Percentiles rank a stretch among this genome's conserved stretches.
These are phyloP conservation scores for Eragrostis tef DNA, from an alignment of 202 grass and related monocot genomes.

Conservation along the genomic window DNA sequence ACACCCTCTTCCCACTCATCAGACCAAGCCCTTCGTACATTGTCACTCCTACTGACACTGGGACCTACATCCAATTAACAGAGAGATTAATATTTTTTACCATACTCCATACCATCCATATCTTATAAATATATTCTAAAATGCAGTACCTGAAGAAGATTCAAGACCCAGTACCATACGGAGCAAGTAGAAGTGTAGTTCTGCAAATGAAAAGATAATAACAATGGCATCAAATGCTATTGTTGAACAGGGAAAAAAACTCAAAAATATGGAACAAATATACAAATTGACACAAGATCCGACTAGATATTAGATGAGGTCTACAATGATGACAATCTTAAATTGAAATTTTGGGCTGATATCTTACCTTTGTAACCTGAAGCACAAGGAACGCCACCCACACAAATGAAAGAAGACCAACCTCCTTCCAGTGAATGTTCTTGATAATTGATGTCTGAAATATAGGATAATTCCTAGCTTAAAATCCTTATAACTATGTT, in stretches of 20 bases:
- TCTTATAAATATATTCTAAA: slow-evolving; percentile 21
- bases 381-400: slow-evolving; percentile 80
- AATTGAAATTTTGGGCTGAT: slow-evolving; percentile 19
- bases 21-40: slow-evolving; percentile 76
- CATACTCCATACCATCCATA: slow-evolving; percentile 21
- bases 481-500: slow-evolving; percentile 29
- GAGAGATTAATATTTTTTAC: slow-evolving; percentile 33
- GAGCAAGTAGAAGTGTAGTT: slow-evolving; percentile 78
- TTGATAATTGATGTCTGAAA: slow-evolving; percentile 65
- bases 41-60: slow-evolving; percentile 72
- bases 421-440: slow-evolving; percentile 83
- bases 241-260: not conserved
- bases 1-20: slow-evolving; percentile 73
- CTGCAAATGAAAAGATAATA: slow-evolving; percentile 51
- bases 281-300: slow-evolving; percentile 7
- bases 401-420: slow-evolving; percentile 79
- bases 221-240: slow-evolving; percentile 27
- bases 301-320: slow-evolving; percentile 33
- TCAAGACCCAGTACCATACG: slow-evolving; percentile 73
- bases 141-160: slow-evolving; percentile 79
- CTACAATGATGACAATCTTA: slow-evolving; percentile 15
- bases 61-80: slow-evolving; percentile 58
- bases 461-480: slow-evolving; percentile 33
- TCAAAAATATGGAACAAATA: not conserved
- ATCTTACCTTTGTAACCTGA: slow-evolving; percentile 72